A percentile compares a stretch with the other conserved stretches of the same genome.
Evolutionary conservation across 2,329 filamentous ascomycete genomes (phyloP).

Genomic region (Fusarium sp.): DNA sequence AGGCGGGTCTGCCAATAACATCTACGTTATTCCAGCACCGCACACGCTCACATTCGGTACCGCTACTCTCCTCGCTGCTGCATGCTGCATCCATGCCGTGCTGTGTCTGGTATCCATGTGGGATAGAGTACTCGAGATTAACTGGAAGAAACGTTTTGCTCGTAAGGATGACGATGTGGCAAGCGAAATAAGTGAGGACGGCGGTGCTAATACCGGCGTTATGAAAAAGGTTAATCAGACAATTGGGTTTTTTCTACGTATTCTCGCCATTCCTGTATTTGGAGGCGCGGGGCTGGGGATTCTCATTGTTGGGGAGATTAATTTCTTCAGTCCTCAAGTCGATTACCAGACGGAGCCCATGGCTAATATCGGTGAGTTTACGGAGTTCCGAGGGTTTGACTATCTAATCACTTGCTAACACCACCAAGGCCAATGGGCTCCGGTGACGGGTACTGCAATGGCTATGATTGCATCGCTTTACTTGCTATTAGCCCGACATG

Average conservation of each 20-base stretch:
- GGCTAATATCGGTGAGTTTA: slow-evolving; percentile 66
- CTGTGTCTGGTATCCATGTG: slow-evolving; percentile 72
- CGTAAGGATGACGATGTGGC: slow-evolving; percentile 21
- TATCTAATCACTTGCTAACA: neutral
- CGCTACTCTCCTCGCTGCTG: slow-evolving; percentile 71
- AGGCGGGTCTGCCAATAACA: slow-evolving; percentile 67
- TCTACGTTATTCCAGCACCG: slow-evolving; percentile 73
- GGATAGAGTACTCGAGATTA: slow-evolving; percentile 73
- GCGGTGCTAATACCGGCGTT: slow-evolving; percentile 63
- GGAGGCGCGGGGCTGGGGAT: slow-evolving; percentile 70
- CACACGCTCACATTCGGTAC: slow-evolving; percentile 68
- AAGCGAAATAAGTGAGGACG: slow-evolving; percentile 52
- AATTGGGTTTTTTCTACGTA: slow-evolving; percentile 66
- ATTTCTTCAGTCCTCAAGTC: slow-evolving; percentile 71
- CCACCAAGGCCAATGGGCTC: slow-evolving; percentile 68
- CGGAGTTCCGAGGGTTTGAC: fast-evolving
- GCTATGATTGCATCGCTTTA: slow-evolving; percentile 71
- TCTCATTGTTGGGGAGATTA: slow-evolving; percentile 71
- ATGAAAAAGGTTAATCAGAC: slow-evolving; percentile 69
- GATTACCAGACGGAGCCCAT: slow-evolving; percentile 73
- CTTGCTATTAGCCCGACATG: slow-evolving; percentile 58
- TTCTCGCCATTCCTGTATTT: slow-evolving; percentile 71
- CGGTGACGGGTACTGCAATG: slow-evolving; percentile 69
- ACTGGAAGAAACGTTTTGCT: slow-evolving; percentile 64
- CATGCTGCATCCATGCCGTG: slow-evolving; percentile 74